Evolutionary conservation across 202 grass and related monocot genomes (phyloP).

Genomic region (Digitaria exilis): DNA sequence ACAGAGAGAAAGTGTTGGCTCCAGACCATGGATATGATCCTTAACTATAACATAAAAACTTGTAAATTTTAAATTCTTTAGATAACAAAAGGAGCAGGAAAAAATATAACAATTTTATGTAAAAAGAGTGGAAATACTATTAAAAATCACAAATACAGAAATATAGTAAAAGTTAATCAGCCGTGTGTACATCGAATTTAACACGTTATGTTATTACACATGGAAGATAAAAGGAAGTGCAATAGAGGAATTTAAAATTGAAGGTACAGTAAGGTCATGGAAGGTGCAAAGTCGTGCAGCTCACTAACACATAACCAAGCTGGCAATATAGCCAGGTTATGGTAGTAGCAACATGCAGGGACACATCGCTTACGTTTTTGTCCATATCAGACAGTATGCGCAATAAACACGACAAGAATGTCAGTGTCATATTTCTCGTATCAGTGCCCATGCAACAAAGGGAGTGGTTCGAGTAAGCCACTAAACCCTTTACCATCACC

Average conservation of each 20-base stretch:
- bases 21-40: conserved; percentile 2
- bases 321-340: conserved; percentile 40
- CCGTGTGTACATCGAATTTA: neutral
- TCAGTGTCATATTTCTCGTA: conserved; percentile 41
- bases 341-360: conserved; percentile 56
- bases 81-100: conserved; percentile 5
- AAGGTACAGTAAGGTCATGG: conserved; percentile 12
- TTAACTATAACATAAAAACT: neutral
- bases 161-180: neutral
- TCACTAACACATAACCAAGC: conserved; percentile 37
- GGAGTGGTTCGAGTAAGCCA: conserved; percentile 36
- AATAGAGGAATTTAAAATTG: neutral
- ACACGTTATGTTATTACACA: neutral
- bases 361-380: conserved; percentile 56
- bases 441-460: conserved; percentile 61
- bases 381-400: conserved; percentile 41
- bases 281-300: conserved; percentile 23
- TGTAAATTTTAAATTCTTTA: neutral
- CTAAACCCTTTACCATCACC: conserved; percentile 38
- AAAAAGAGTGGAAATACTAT: neutral
- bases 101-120: neutral
- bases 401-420: conserved; percentile 36
- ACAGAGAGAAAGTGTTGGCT: neutral
- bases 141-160: neutral
- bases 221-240: neutral